Percentiles rank a stretch among this genome's conserved stretches.
Conservation (phyloP, 2,329 filamentous ascomycete genomes). For the Polytolypa hystricis region DNA sequence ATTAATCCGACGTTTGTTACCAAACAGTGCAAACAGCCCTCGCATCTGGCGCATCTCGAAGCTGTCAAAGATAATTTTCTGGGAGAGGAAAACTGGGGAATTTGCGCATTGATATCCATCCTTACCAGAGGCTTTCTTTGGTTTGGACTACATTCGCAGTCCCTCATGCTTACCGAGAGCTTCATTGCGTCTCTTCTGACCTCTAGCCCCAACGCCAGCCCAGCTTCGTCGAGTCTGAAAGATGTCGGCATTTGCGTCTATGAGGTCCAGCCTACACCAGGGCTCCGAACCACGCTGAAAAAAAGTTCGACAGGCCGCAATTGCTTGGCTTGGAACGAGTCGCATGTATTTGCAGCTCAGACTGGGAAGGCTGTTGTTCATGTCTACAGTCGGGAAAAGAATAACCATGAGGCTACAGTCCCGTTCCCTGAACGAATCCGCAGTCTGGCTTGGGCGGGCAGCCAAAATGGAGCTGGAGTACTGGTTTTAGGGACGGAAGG, state of each 20-base stretch:
- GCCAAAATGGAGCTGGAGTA: constrained; percentile 43
- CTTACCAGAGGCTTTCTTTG: not conserved
- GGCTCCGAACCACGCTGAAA: constrained; percentile 73
- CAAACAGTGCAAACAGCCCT: constrained; percentile 1
- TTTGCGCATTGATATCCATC: constrained; percentile 1
- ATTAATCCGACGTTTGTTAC: too few relatives aligned
- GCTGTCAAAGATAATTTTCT: not conserved
- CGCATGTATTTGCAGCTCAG: constrained; percentile 86
- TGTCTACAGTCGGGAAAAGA: constrained; percentile 74
- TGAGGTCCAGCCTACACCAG: constrained; percentile 64
- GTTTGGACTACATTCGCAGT: constrained; percentile 10
- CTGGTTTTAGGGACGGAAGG: constrained; percentile 72
- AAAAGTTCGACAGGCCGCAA: constrained; percentile 76
- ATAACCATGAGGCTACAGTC: constrained; percentile 78
- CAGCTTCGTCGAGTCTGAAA: constrained; percentile 45
- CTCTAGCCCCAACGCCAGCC: constrained; percentile 16
- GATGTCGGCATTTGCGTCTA: constrained; percentile 84
- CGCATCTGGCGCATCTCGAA: not conserved
- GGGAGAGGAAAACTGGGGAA: constrained; percentile 4
- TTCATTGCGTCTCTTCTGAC: constrained; percentile 36
- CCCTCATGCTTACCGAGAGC: constrained; percentile 38
- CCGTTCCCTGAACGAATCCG: constrained; percentile 80
- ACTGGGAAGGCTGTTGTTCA: constrained; percentile 84
- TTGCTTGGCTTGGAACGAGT: constrained; percentile 65
- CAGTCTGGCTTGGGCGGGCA: constrained; percentile 60